Base-by-base conservation (phyloP, 352 stramenopile species). In the Phytophthora multivora region DNA sequence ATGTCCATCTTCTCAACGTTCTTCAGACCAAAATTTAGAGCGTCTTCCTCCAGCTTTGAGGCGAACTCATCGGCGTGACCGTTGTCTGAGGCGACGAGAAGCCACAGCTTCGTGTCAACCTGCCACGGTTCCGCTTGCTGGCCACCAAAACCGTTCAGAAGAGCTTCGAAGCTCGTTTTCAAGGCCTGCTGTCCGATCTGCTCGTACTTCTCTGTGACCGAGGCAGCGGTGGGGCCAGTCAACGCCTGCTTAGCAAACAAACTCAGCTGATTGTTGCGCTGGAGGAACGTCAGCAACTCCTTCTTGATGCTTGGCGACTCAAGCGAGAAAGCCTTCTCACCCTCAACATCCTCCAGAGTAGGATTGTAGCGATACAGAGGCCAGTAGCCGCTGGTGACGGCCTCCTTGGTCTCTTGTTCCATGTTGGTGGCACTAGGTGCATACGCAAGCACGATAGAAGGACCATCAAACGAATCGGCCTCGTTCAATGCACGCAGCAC, bases 351-450 rank as follows among this genome's bases (percentile, higher is more conserved):
- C 28, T 90, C 79, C 7, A 95, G 71, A 41, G 86, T 42, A 31
- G 90, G 90, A 65, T 97, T 94, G 79, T 94, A 96, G n/a, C 89
- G 84, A 75, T 97, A 98, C n/a, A 97, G 63, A 42, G 90, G 91
- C 90, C 90, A 97, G 73, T 97, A 97, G 19, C 90, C 91, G 12
- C 67, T 84, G 47, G 88, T 84, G 42, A 97, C 88, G 21, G 91
- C 91, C 67, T 95, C 84, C 21, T 81, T 78, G 18, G 86, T 96
- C 59, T 97, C 91, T 65, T 96, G 87, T 67, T 95, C 89, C 76
- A 88, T 88, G 66, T 89, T 79, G n/a, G 80, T 78, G 48, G 90
- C 83, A 31, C 78, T 88, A 28, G 91, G 91, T 0, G 88, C 83
- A 58, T 98, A 98, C 15, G 89, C 90, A 36, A 98, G 71, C 25